A percentile compares a stretch with the other conserved stretches of the same genome.
Evolutionary conservation across 2,329 filamentous ascomycete genomes (phyloP).

Genomic region (Graphilbum fragrans): DNA sequence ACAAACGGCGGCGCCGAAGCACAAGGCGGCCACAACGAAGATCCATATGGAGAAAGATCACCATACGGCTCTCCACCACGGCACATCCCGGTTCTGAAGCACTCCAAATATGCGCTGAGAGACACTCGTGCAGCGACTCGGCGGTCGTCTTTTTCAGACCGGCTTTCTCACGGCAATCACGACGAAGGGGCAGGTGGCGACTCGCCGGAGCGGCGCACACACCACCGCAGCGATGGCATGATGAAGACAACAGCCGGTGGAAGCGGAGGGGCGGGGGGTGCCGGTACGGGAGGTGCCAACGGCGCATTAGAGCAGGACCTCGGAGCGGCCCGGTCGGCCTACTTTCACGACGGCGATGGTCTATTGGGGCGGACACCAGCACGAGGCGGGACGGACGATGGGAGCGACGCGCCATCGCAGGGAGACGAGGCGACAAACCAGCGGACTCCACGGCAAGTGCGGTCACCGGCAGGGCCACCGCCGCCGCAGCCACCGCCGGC

Average conservation of each 20-base stretch:
- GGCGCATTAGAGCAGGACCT: constrained; percentile 13
- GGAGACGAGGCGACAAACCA: constrained; percentile 16
- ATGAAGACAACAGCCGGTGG: neutral
- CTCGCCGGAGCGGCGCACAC: constrained; percentile 11
- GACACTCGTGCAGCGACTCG: constrained; percentile 18
- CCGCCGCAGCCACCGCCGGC: constrained; percentile 5
- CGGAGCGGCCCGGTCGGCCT: constrained; percentile 14
- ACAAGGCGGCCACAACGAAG: constrained; percentile 13
- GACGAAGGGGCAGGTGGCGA: constrained; percentile 5
- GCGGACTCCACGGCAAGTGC: constrained; percentile 12
- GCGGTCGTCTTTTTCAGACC: constrained; percentile 10
- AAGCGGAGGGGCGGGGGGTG: neutral
- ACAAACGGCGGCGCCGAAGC: constrained; percentile 8
- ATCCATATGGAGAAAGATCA: constrained; percentile 13
- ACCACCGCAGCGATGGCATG: constrained; percentile 2
- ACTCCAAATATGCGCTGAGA: constrained; percentile 26
- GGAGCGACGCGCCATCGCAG: constrained; percentile 14
- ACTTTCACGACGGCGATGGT: constrained; percentile 15
- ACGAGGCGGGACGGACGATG: constrained; percentile 14
- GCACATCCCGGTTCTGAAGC: constrained; percentile 15
- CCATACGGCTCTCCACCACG: constrained; percentile 16
- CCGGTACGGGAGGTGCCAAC: neutral
- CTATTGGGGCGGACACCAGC: constrained; percentile 5
- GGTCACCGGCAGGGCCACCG: constrained; percentile 1
- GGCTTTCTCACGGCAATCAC: constrained; percentile 2